Base-by-base conservation (phyloP, 2,329 filamentous ascomycete genomes). In the Penicillium palitans region DNA sequence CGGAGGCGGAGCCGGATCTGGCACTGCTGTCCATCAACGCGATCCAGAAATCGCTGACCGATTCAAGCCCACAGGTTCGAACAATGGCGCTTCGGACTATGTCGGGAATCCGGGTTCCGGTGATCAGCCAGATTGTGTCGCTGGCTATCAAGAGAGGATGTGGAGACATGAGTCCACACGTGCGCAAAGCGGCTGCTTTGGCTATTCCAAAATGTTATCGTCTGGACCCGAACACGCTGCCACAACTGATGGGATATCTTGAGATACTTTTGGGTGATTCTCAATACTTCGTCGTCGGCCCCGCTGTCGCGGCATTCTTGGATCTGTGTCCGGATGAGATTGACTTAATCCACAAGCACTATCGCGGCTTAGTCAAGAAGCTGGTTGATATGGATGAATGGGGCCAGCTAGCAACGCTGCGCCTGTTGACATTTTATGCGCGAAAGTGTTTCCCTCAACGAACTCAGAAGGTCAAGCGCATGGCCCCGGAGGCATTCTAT, bases 331-430 rank as follows among this genome's bases (percentile, higher is more conserved):
- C 95, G 0, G 89, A 96, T 17, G 83, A 90, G 54, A 83, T 96
- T 63, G 93, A 97, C 72, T 79, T 99, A 59, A 87, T 99, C 66
- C 95, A 99, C 75, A 87, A 89, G 64, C 90, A 96, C 72, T 99
- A 98, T 76, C 86, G 91, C 51, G 82, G 85, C 37, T 79, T 99
- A 62, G 87, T 96, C 62, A 90, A 87, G 74, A 96, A 97, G 79
- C 79, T 98, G 52, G 91, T 97, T 25, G 95, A 99, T 72, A 99
- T 99, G 95, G 95, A 99, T 70, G 95, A 99, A 77, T 99, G 95
- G 95, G 90, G 92, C 42, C 95, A 99, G 76, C 76, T 98, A 54
- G 89, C 91, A 2, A 90, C 90, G 3, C 72, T 99, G 66, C 84
- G 87, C 40, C 80, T 99, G 63, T 88, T 98, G 85, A 88, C 90